Evolutionary conservation across 2,329 filamentous ascomycete genomes (phyloP).

Genomic region (Hansfordia pulvinata): DNA sequence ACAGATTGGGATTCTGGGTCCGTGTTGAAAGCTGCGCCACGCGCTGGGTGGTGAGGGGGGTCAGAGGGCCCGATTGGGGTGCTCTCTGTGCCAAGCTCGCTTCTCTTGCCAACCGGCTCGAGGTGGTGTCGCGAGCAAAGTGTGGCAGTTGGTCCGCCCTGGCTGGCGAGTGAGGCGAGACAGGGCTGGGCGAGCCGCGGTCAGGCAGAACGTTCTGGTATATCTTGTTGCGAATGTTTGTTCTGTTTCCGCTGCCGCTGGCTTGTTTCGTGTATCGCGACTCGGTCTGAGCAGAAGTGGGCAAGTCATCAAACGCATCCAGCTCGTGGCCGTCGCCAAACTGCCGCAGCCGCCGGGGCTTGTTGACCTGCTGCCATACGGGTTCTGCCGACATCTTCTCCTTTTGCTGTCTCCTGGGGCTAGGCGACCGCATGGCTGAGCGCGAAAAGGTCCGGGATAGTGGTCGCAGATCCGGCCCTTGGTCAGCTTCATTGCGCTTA

Average conservation of each 20-base stretch:
- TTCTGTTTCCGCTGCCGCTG: slow-evolving; percentile 53
- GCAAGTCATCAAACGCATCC: slow-evolving; percentile 87
- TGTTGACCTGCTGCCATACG: slow-evolving; percentile 54
- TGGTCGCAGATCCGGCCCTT: slow-evolving; percentile 42
- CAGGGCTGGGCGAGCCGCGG: slow-evolving; percentile 36
- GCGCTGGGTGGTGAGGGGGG: slow-evolving; percentile 40
- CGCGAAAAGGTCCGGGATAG: slow-evolving; percentile 44
- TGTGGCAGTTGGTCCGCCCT: slow-evolving; percentile 40
- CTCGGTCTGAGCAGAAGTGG: slow-evolving; percentile 72
- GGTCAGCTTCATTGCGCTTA: slow-evolving; percentile 73
- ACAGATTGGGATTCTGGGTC: slow-evolving; percentile 27
- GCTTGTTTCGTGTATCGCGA: slow-evolving; percentile 75
- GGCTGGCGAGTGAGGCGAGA: slow-evolving; percentile 43
- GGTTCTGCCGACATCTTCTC: slow-evolving; percentile 29
- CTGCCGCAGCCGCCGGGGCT: slow-evolving; percentile 53
- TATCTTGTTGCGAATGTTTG: slow-evolving; percentile 40
- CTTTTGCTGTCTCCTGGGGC: slow-evolving; percentile 34
- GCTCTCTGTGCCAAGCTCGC: slow-evolving; percentile 45
- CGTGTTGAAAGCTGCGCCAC: slow-evolving; percentile 37
- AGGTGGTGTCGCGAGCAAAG: slow-evolving; percentile 52
- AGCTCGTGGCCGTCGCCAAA: slow-evolving; percentile 91
- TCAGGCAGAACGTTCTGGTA: slow-evolving; percentile 42
- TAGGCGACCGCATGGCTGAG: slow-evolving; percentile 44
- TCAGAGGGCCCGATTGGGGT: slow-evolving; percentile 37
- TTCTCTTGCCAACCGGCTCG: slow-evolving; percentile 52